These are phyloP conservation scores for Alternaria sp. DNA, from an alignment of 2,329 filamentous ascomycete species.

Conservation along the genomic window DNA sequence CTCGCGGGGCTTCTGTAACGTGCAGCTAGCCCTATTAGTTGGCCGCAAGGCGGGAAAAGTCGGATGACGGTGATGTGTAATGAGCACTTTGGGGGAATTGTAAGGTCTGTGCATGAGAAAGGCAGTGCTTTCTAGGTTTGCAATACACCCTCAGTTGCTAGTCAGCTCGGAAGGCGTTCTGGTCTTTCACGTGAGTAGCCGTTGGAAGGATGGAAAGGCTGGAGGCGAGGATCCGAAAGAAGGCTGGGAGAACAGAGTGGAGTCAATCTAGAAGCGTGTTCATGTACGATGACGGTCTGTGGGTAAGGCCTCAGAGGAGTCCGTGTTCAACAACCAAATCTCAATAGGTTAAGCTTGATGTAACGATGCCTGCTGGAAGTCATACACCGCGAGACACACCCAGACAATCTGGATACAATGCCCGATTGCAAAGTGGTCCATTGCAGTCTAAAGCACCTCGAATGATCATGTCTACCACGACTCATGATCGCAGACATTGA, in stretches of 20 bases:
- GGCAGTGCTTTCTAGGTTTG: neutral
- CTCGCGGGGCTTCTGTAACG: neutral
- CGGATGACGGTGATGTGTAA: neutral
- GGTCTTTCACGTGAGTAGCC: neutral
- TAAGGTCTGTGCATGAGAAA: neutral
- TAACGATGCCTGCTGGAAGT: neutral
- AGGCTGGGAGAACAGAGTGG: neutral
- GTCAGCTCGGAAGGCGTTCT: neutral
- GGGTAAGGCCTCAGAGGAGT: neutral
- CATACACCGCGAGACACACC: neutral
- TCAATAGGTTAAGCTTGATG: neutral
- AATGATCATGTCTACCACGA: neutral
- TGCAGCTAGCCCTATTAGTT: neutral
- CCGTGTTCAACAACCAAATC: neutral
- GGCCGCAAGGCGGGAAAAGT: neutral
- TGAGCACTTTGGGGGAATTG: neutral
- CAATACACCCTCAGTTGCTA: neutral
- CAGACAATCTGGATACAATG: neutral
- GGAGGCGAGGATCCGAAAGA: neutral
- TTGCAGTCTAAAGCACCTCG: neutral
- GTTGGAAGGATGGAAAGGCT: neutral
- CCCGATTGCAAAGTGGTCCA: neutral
- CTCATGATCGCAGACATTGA: neutral
- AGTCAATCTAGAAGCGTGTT: conserved; percentile 4
- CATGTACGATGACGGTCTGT: conserved; percentile 7